A percentile compares a stretch with the other conserved stretches of the same genome.
phyloP scores from a whole-genome alignment of 441 rosid genomes.

The Euphorbia celastroides region DNA sequence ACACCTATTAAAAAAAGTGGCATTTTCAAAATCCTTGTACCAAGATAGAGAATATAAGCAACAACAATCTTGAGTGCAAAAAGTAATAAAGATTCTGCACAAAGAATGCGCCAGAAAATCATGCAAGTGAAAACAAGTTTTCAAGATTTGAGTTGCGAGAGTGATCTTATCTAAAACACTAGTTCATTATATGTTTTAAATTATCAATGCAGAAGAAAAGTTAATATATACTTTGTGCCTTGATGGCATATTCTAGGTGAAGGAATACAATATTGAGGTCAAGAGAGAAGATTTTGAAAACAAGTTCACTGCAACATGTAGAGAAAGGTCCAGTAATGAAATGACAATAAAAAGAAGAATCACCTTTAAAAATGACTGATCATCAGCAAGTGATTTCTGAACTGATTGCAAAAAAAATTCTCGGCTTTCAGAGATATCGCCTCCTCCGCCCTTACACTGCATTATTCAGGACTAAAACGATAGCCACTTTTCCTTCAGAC shows the following conservation, averaged over 20 bases:
- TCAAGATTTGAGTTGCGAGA: background rate
- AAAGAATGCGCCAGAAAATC: background rate
- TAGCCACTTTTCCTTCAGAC: slow-evolving; percentile 58
- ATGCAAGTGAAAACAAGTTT: background rate
- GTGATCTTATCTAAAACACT: background rate
- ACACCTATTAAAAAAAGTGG: too few relatives aligned
- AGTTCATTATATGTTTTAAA: background rate
- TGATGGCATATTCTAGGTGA: background rate
- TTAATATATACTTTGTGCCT: background rate
- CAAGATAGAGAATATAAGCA: background rate
- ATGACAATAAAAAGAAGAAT: slow-evolving; percentile 10
- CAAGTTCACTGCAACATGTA: background rate
- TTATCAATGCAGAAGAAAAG: too few relatives aligned
- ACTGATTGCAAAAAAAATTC: slow-evolving; percentile 28
- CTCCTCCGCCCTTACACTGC: slow-evolving; percentile 26
- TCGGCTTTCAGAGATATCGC: slow-evolving; percentile 17
- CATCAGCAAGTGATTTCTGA: slow-evolving; percentile 37
- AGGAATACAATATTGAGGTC: background rate
- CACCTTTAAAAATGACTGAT: slow-evolving; percentile 56
- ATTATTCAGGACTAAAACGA: slow-evolving; percentile 45
- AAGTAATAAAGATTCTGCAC: background rate
- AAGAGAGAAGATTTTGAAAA: background rate
- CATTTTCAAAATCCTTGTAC: background rate
- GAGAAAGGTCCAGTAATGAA: background rate
- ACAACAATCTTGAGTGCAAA: background rate